Percentiles rank a stretch among this genome's conserved stretches.
Conservation (phyloP, 257 asterid species). For the Solanum paucissectum region DNA sequence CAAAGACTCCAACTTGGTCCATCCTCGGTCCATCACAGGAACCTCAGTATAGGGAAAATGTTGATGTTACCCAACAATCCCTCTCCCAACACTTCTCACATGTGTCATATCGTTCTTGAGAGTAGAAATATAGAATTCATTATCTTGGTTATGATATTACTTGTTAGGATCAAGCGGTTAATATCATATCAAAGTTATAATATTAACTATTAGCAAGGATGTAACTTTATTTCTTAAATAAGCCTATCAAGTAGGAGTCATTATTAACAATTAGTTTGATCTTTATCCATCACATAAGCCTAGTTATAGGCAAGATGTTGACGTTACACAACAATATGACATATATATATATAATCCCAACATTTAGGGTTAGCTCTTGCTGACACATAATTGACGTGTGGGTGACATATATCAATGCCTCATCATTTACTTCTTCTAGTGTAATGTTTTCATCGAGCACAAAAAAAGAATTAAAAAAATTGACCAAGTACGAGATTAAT, state of each 20-base stretch:
- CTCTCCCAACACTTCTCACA: neutral
- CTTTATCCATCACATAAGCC: neutral
- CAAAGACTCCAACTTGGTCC: neutral
- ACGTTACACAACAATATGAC: neutral
- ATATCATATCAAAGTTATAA: neutral
- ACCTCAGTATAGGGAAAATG: neutral
- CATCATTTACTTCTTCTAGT: neutral
- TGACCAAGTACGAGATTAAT: neutral
- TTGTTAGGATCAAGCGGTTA: neutral
- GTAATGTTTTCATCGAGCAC: neutral
- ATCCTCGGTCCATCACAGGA: neutral
- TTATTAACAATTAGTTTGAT: neutral
- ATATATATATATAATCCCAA: neutral
- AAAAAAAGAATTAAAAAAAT: neutral
- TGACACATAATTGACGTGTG: neutral
- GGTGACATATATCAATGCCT: neutral
- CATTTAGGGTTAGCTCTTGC: neutral
- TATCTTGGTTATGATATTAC: neutral
- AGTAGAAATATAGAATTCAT: neutral
- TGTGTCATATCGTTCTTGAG: too few species aligned
- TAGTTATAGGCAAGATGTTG: neutral
- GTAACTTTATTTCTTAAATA: neutral
- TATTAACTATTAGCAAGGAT: neutral
- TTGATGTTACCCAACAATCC: neutral
- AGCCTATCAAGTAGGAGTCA: neutral